Conservation (phyloP, 1,284 basidiomycete species). For the Tetrapyrgos nigripes region DNA sequence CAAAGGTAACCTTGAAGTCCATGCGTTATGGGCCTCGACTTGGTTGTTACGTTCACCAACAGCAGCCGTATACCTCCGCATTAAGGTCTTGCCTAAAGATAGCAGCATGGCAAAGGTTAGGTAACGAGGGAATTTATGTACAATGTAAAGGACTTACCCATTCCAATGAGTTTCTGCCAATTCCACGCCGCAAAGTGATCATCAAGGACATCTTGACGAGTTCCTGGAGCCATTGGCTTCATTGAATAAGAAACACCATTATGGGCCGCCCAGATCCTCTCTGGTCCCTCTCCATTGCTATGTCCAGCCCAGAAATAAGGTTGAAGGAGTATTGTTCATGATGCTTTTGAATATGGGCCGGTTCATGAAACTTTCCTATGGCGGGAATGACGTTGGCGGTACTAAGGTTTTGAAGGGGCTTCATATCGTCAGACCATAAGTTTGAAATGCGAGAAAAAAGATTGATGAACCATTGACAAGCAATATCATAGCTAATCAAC, state of each 20-base stretch:
- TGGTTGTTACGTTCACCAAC: slow-evolving; percentile 16
- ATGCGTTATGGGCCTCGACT: slow-evolving; percentile 4
- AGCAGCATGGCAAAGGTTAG: neutral
- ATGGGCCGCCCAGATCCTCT: slow-evolving; percentile 27
- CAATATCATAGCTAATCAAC: slow-evolving; percentile 2
- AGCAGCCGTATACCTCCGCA: slow-evolving; percentile 13
- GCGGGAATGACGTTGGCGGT: neutral
- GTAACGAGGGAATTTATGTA: neutral
- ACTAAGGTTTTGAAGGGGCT: neutral
- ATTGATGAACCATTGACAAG: neutral
- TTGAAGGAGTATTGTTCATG: slow-evolving; percentile 17
- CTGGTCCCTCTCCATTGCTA: slow-evolving; percentile 26
- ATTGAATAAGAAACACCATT: slow-evolving; percentile 25
- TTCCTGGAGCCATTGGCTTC: slow-evolving; percentile 26
- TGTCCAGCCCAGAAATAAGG: slow-evolving; percentile 14
- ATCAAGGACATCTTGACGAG: slow-evolving; percentile 16
- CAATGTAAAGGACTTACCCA: slow-evolving; percentile 18
- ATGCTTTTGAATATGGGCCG: slow-evolving; percentile 14
- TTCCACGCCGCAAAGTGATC: slow-evolving; percentile 17
- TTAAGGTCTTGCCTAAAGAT: slow-evolving; percentile 9
- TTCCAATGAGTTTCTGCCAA: slow-evolving; percentile 21
- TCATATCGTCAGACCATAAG: neutral
- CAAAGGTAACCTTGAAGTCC: neutral
- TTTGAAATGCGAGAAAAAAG: neutral
- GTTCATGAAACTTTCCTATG: slow-evolving; percentile 27